Evolutionary conservation across 305 asterid genomes (phyloP), one percentile per base, ranked within the genome.

Genomic region (Fraxinus nigra): DNA sequence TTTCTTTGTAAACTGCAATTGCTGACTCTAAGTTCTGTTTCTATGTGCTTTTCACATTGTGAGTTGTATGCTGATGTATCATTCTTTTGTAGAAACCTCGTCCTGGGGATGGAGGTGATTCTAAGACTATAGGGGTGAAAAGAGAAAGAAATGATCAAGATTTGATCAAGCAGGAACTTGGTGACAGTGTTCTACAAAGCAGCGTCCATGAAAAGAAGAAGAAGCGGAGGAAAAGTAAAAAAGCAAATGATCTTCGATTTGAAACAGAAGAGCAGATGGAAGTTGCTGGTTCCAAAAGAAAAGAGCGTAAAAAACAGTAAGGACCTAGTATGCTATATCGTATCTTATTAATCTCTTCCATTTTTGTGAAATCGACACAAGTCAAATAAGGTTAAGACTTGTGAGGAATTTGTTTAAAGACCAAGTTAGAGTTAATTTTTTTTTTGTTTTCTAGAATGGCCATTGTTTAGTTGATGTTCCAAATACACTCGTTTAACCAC

Each of bases 251-350:
- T 85, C 98, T 92, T 24, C 94, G 98, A 54, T 96, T 94, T 86
- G 92, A 87, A 80, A 75, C 84, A 34, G 28, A 79, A 28, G 92
- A 82, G 54, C 86, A 83, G 35, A 69, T 84, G 46, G 89, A 77
- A 78, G 87, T 72, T 82, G 81, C 82, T 85, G 91, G 89, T 84
- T 88, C 95, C 22, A 87, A 85, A 76, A 91, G 94, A 83, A 96
- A 92, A 86, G 98, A 96, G 85, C 98, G 93, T 81, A 92, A 87
- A 90, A 96, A 91, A 82, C 90, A 88, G 98, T 96, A 89, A 90
- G 98, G 9, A 43, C 48, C 78, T 81, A 2, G 59, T 59, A 14
- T 63, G 22, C 34, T 61, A 78, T 67, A n/a, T 18, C 51, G 35
- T 22, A 61, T 28, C 33, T 40, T 35, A 3, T 34, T 37, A n/a